A percentile compares a stretch with the other conserved stretches of the same genome.
These are phyloP conservation scores for Pseudocercospora musae DNA, from an alignment of 2,329 filamentous ascomycete species.

Conservation along the genomic window DNA sequence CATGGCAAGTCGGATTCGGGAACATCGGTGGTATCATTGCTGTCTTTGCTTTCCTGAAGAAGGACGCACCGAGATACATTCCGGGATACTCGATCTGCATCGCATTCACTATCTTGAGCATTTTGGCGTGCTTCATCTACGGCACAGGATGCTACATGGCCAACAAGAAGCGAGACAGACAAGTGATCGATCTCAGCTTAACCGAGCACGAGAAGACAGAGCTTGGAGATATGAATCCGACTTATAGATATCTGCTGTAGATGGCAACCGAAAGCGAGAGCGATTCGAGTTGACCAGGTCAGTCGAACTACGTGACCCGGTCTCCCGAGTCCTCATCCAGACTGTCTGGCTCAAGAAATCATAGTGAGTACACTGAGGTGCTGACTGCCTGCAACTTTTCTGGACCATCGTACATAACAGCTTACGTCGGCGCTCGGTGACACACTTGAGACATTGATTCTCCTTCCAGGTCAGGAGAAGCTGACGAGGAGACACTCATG, in stretches of 20 bases:
- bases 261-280: background rate
- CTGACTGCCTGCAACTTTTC: background rate
- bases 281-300: background rate
- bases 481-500: background rate
- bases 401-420: background rate
- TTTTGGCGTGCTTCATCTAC: slow-evolving; percentile 60
- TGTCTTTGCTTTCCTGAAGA: slow-evolving; percentile 48
- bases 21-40: too few species aligned
- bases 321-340: background rate
- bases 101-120: slow-evolving; percentile 67
- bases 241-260: slow-evolving; percentile 59
- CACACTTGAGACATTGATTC: background rate
- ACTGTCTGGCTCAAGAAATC: background rate
- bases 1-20: too few species aligned
- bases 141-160: slow-evolving; percentile 55
- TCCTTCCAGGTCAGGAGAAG: background rate
- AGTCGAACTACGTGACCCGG: background rate
- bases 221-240: slow-evolving; percentile 58
- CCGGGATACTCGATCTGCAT: slow-evolving; percentile 76
- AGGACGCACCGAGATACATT: slow-evolving; percentile 65
- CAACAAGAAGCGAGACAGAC: slow-evolving; percentile 59
- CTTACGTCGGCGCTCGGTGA: background rate
- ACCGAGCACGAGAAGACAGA: slow-evolving; percentile 62
- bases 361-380: background rate
- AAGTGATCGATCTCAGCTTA: slow-evolving; percentile 46